Base-by-base conservation (phyloP, 2,329 filamentous ascomycete species). In the Sphaerulina musiva region DNA sequence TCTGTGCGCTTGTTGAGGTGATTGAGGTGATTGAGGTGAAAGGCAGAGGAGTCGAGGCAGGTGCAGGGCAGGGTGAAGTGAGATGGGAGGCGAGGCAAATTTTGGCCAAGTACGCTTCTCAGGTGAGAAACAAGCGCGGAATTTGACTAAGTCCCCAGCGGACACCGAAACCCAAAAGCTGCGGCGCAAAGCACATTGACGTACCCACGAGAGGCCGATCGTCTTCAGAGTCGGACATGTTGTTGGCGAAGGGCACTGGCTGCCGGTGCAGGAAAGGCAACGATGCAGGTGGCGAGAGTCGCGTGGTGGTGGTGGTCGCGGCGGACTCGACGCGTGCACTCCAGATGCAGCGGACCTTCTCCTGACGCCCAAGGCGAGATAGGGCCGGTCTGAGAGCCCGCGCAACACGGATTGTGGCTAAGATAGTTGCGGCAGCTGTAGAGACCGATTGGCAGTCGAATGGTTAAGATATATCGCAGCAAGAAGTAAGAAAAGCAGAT, bases 211-310 rank as follows among this genome's bases (percentile, higher is more conserved):
- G 58, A 51, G 66, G 66, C 61, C 49, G 56, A 48, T 69, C 67
- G 49, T 69, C 67, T 23, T 68, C 67, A 41, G 66, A 67, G 48
- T 67, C 66, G 31, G 63, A 66, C 67, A 69, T 69, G 12, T 57
- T 66, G 56, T 17, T 49, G 32, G 42, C 49, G 29, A 53, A 59
- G 11, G 59, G 62, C 59, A 59, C 62, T 55, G 58, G 55, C 45
- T 46, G 48, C 54, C 51, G 46, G 12, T 42, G 46, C 39, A 53
- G 29, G 48, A 44, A 43, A 55, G 39, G 42, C 29, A 14, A n/a
- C 20, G 34, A 20, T 38, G 53, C 38, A 44, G 26, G 46, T 29
- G 44, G 38, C 20, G 46, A 46, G 4, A 17, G 41, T 48, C 48
- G 48, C 38, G 56, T 52, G 26, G 31, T 10, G 40, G 38, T 51